Conservation (phyloP, 2,329 filamentous ascomycete genomes). For the Erysiphe neolycopersici region DNA sequence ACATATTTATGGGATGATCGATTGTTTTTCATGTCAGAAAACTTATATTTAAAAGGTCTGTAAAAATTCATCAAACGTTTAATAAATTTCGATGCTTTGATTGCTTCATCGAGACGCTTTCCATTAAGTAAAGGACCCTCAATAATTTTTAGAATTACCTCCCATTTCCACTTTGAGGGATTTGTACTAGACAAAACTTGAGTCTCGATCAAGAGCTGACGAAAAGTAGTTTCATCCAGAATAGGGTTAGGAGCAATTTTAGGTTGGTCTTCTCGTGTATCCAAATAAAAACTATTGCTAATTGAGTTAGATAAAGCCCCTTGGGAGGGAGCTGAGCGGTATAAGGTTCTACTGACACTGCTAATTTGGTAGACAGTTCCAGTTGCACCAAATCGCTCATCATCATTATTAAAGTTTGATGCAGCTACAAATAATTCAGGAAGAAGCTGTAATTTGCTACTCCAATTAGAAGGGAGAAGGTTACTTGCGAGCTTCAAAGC, state of each 20-base stretch:
- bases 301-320: slow-evolving; percentile 7
- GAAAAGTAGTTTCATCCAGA: slow-evolving; percentile 34
- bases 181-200: slow-evolving; percentile 74
- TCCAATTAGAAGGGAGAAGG: slow-evolving; percentile 58
- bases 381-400: slow-evolving; percentile 55
- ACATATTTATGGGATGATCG: slow-evolving; percentile 89
- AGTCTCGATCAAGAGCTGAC: slow-evolving; percentile 44
- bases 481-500: slow-evolving; percentile 72
- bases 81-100: slow-evolving; percentile 86
- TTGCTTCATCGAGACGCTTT: slow-evolving; percentile 78
- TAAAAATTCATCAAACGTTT: slow-evolving; percentile 90
- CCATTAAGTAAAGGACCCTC: slow-evolving; percentile 79
- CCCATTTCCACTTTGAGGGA: slow-evolving; percentile 94
- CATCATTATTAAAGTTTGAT: slow-evolving; percentile 41
- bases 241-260: slow-evolving; percentile 23
- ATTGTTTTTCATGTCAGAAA: slow-evolving; percentile 71
- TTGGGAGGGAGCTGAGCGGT: slow-evolving; percentile 35
- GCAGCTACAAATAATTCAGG: slow-evolving; percentile 64
- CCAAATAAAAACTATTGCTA: slow-evolving; percentile 20
- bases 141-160: slow-evolving; percentile 67
- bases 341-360: slow-evolving; percentile 80
- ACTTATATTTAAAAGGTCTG: slow-evolving; percentile 87
- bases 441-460: slow-evolving; percentile 60
- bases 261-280: slow-evolving; percentile 27
- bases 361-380: slow-evolving; percentile 94